Percentiles rank a stretch among this genome's conserved stretches.
These are phyloP conservation scores for Helicocarpus griseus DNA, from an alignment of 2,329 filamentous ascomycete genomes.

Conservation along the genomic window DNA sequence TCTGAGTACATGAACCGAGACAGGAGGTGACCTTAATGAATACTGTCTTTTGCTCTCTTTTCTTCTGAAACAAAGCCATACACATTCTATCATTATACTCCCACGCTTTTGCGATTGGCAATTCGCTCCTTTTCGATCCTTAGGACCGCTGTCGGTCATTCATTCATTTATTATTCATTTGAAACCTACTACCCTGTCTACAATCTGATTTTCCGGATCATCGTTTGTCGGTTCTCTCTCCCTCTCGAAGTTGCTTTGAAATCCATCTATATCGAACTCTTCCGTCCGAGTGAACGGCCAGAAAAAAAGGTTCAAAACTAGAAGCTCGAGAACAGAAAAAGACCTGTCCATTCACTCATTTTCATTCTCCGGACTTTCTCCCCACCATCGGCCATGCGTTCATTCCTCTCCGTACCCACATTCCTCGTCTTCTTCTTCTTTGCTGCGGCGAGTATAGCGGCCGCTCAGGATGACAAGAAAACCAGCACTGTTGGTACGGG, in stretches of 20 bases:
- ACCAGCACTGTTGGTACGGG: background rate
- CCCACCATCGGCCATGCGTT: conserved; percentile 7
- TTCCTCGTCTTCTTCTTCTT: conserved; percentile 10
- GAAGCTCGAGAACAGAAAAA: background rate
- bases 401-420: conserved; percentile 3
- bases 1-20: too few species aligned
- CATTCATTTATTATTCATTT: too few species aligned
- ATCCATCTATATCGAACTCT: background rate
- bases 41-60: too few species aligned
- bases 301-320: background rate
- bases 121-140: too few species aligned
- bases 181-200: too few species aligned
- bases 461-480: background rate
- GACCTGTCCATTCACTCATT: conserved; percentile 4
- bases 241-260: background rate
- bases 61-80: too few species aligned
- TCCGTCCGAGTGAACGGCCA: too few species aligned
- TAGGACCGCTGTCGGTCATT: too few species aligned
- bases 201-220: too few species aligned
- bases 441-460: conserved; percentile 9
- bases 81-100: too few species aligned
- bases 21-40: too few species aligned
- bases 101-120: too few species aligned
- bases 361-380: conserved; percentile 7
- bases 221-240: background rate